Conservation (phyloP, 129 eudicot species). For the Oenanthe sinensis region DNA sequence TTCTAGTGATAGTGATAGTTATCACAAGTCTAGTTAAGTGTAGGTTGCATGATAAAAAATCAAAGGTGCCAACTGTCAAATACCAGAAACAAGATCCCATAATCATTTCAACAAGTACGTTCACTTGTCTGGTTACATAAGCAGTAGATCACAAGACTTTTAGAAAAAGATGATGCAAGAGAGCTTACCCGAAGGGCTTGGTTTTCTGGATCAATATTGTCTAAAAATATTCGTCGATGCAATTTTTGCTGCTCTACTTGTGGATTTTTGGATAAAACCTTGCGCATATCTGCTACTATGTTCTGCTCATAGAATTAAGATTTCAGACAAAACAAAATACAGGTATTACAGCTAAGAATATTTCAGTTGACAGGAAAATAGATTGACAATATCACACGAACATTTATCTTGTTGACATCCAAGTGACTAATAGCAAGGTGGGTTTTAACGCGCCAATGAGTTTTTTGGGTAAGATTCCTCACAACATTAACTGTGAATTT, state of each 20-base stretch:
- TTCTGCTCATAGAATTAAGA: slow-evolving; percentile 30
- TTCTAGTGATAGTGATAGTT: background rate
- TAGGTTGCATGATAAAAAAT: background rate
- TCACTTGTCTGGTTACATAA: background rate
- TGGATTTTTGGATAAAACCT: slow-evolving; percentile 82
- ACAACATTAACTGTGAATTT: slow-evolving; percentile 66
- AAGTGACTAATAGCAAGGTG: slow-evolving; percentile 79
- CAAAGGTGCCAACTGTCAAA: background rate
- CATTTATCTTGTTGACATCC: slow-evolving; percentile 70
- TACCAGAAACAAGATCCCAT: background rate
- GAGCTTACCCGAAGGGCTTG: slow-evolving; percentile 61
- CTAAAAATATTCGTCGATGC: slow-evolving; percentile 75
- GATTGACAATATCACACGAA: slow-evolving; percentile 17
- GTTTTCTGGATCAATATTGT: slow-evolving; percentile 56
- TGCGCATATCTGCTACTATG: slow-evolving; percentile 88
- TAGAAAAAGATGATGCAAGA: background rate
- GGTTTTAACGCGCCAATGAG: slow-evolving; percentile 87
- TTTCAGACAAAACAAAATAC: slow-evolving; percentile 2
- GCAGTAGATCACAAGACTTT: background rate
- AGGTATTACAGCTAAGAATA: background rate
- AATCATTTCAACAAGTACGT: slow-evolving; percentile 8
- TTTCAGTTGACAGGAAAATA: background rate
- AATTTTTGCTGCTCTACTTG: slow-evolving; percentile 73
- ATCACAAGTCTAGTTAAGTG: no score
- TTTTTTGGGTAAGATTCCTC: slow-evolving; percentile 75